phyloP scores from a whole-genome alignment of 108 stramenopile species.

The Chaetoceros tenuissimus region DNA sequence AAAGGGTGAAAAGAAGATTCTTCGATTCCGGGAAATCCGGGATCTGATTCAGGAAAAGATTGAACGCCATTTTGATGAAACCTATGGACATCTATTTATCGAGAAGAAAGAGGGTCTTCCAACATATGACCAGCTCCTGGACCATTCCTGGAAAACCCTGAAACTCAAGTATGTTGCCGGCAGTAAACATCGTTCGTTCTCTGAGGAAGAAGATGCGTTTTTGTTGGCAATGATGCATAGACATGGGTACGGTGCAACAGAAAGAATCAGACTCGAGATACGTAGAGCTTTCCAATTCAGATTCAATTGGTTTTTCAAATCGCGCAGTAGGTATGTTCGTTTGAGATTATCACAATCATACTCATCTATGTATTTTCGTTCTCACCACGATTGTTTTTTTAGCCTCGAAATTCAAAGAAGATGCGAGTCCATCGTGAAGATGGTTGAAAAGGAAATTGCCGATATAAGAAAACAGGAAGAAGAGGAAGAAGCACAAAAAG shows the following conservation, averaged over 20 bases:
- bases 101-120: conserved; percentile 62
- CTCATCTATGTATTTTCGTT: neutral
- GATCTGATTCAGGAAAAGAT: conserved; percentile 92
- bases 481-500: conserved; percentile 6
- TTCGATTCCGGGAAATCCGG: conserved; percentile 77
- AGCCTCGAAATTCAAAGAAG: conserved; percentile 89
- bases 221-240: conserved; percentile 91
- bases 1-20: conserved; percentile 83
- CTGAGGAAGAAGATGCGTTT: conserved; percentile 96
- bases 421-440: conserved; percentile 67
- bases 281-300: conserved; percentile 92
- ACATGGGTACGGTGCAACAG: conserved; percentile 91
- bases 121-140: conserved; percentile 52
- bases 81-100: conserved; percentile 58
- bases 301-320: conserved; percentile 99
- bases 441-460: conserved; percentile 70
- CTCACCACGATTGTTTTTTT: conserved; percentile 1
- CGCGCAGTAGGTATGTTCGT: conserved; percentile 34
- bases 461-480: conserved; percentile 59
- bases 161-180: conserved; percentile 69
- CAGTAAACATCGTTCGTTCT: conserved; percentile 54
- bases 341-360: neutral
- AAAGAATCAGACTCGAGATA: conserved; percentile 91
- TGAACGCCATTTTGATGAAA: conserved; percentile 89
- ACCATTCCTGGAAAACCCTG: conserved; percentile 79